Base-by-base conservation (phyloP, 2,329 filamentous ascomycete species). In the Sclerotinia glacialis region DNA sequence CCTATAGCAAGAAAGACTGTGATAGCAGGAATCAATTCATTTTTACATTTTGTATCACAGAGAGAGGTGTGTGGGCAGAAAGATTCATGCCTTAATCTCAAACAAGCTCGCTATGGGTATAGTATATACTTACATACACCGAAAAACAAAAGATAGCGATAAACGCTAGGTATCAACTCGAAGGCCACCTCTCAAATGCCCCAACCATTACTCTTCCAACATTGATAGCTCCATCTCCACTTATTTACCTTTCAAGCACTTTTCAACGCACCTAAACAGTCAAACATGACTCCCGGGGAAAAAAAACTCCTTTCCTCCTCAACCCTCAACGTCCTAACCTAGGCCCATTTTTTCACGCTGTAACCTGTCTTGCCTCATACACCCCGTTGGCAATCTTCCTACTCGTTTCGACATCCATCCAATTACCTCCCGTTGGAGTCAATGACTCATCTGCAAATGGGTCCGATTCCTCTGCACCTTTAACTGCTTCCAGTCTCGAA, bases 371-470 rank as follows among this genome's bases (percentile, higher is more conserved):
- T 40, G 54, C 64, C 73, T 91, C 86, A 77, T 95, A 96, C 78
- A 89, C 90, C 56, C 91, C 92, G 74, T 86, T 88, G 31, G 90
- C 83, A 71, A 95, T 77, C 79, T 89, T 93, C 77, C 85, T 86
- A 64, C 83, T 79, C 6, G 85, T 81, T 14, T 86, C 85, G 47
- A 96, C 84, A 50, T 87, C 84, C 37, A 84, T 83, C 92, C 92
- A 96, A 67, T 73, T 70, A 1, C 73, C 72, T 59, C 53, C 76
- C 67, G 66, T 76, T 70, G 69, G 82, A 77, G 78, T 58, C n/a
- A 70, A 65, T 0, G 69, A 78, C 55, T 83, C 84, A 75, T 89
- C 91, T 0, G 90, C 89, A 76, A 93, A 93, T 2, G 90, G 90
- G 65, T 83, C 84, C 66, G 80, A 80, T 46, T 77, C 74, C 61